A percentile compares a stretch with the other conserved stretches of the same genome.
phyloP scores from a whole-genome alignment of 2,329 filamentous ascomycete species.

The Teratosphaeria zuluensis region DNA sequence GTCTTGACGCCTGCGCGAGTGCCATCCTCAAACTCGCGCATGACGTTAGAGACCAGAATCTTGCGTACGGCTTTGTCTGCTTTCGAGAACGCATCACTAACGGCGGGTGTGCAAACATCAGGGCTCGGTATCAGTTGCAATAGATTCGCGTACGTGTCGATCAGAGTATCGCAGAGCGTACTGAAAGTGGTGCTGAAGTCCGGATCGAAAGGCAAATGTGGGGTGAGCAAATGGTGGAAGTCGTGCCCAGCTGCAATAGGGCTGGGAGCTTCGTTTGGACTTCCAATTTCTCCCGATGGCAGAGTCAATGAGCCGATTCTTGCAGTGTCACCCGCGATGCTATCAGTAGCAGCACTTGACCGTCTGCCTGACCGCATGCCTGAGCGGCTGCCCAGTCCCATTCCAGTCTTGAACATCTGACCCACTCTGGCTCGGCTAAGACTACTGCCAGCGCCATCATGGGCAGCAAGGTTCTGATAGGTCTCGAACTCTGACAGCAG shows the following conservation, averaged over 20 bases:
- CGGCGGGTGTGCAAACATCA: constrained; percentile 51
- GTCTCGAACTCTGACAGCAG: constrained; percentile 87
- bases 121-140: constrained; percentile 66
- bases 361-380: constrained; percentile 33
- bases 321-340: constrained; percentile 28
- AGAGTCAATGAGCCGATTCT: constrained; percentile 14
- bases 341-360: constrained; percentile 51
- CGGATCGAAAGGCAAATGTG: constrained; percentile 84
- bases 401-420: constrained; percentile 42
- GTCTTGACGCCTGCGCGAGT: constrained; percentile 65
- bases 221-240: constrained; percentile 83
- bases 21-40: constrained; percentile 87
- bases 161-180: constrained; percentile 87
- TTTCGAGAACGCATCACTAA: constrained; percentile 83
- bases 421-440: constrained; percentile 66
- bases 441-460: constrained; percentile 50
- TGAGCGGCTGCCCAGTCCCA: constrained; percentile 26
- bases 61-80: constrained; percentile 79
- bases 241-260: constrained; percentile 60
- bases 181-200: constrained; percentile 97
- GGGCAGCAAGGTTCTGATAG: constrained; percentile 77
- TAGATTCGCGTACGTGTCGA: constrained; percentile 80
- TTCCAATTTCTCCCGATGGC: constrained; percentile 7
- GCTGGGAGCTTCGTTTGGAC: constrained; percentile 14
- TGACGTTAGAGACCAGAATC: constrained; percentile 74